phyloP scores from a whole-genome alignment of 2,329 filamentous ascomycete genomes.

The Fusarium palustre region DNA sequence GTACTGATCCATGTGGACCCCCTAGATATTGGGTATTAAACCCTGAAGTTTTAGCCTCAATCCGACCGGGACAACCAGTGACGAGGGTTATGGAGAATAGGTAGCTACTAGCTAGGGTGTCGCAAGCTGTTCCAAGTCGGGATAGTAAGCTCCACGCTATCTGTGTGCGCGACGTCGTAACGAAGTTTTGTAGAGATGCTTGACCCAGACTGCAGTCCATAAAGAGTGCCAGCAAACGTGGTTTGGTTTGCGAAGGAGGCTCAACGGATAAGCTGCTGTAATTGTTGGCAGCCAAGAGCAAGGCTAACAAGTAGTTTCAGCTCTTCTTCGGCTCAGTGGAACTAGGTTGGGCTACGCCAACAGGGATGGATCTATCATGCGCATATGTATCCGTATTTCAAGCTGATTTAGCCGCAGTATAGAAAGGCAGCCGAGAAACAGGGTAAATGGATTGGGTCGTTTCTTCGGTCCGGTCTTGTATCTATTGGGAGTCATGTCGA shows the following conservation, averaged over 20 bases:
- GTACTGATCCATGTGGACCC: conserved; percentile 20
- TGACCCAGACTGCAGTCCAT: conserved; percentile 12
- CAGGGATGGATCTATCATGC: conserved; percentile 43
- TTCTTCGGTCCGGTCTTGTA: conserved; percentile 25
- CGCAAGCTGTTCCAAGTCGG: conserved; percentile 42
- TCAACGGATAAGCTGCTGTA: conserved; percentile 16
- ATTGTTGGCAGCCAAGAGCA: conserved; percentile 22
- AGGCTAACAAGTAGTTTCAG: conserved; percentile 42
- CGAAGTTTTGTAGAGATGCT: conserved; percentile 7
- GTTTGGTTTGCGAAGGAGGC: conserved; percentile 29
- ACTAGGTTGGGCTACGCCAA: conserved; percentile 18
- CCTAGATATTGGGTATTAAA: conserved; percentile 13
- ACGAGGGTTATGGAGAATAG: conserved; percentile 30
- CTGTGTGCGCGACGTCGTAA: conserved; percentile 39
- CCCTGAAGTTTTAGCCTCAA: conserved; percentile 31
- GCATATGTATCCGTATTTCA: conserved; percentile 20
- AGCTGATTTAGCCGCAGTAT: conserved; percentile 36
- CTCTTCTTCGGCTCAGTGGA: conserved; percentile 35
- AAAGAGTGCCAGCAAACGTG: background rate
- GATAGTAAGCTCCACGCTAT: conserved; percentile 41
- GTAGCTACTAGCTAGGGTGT: conserved; percentile 13
- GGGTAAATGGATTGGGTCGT: conserved; percentile 31
- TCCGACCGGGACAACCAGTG: conserved; percentile 17
- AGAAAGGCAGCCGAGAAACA: conserved; percentile 14
- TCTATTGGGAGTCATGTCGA: conserved; percentile 22